Evolutionary conservation across 306 rosid genomes (phyloP).

Genomic region (Gleditsia sinensis): DNA sequence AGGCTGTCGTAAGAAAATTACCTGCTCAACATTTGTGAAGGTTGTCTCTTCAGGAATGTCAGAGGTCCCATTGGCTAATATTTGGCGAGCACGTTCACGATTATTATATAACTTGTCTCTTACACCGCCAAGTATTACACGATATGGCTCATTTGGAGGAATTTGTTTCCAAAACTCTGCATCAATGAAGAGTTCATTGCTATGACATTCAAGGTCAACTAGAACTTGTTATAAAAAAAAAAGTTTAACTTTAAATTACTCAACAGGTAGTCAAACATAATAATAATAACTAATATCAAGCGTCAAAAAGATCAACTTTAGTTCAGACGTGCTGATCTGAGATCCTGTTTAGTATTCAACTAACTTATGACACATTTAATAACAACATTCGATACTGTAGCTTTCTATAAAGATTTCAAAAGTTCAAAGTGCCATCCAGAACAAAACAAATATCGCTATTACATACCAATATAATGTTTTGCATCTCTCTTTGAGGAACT

Average conservation of each 20-base stretch:
- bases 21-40: conserved; percentile 84
- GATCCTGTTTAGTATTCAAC: background rate
- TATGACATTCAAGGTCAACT: conserved; percentile 1
- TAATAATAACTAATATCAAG: background rate
- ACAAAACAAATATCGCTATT: background rate
- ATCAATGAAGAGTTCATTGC: conserved; percentile 32
- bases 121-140: conserved; percentile 81
- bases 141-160: conserved; percentile 89
- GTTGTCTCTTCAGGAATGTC: conserved; percentile 69
- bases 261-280: conserved; percentile 4
- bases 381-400: background rate
- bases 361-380: background rate
- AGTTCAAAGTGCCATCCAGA: background rate
- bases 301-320: background rate
- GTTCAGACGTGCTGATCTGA: background rate
- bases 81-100: conserved; percentile 79
- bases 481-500: conserved; percentile 74
- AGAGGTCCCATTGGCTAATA: conserved; percentile 67
- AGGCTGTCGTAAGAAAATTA: conserved; percentile 23
- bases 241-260: conserved; percentile 12
- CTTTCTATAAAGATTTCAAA: background rate
- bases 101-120: conserved; percentile 82
- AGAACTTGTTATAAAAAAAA: conserved; percentile 17
- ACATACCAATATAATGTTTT: conserved; percentile 80
- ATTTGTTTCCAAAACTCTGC: conserved; percentile 86